Evolutionary conservation across 225 moss, liverwort and hornwort species (phyloP), one percentile per base, ranked within the genome.

Genomic region (Climacium dendroides): DNA sequence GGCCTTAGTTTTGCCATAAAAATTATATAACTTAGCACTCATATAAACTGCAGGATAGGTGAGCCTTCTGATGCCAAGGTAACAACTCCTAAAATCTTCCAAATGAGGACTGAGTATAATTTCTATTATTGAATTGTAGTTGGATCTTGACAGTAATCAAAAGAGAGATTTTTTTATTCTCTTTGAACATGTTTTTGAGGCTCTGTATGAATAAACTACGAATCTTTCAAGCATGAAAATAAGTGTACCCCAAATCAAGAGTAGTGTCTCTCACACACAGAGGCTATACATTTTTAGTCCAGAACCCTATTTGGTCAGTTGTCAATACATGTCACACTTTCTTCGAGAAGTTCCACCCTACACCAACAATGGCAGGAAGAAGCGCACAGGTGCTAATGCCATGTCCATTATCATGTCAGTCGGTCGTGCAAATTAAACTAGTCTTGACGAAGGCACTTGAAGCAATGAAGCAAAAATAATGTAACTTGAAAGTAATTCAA

Each of bases 141-240:
- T 15, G 15, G 2, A 15, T 25, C 77, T 10, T 77, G 25, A 2
- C 15, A n/a, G n/a, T 24, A 15, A 24, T 76, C n/a, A 24, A 24
- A 24, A 54, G 9, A 37, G 10, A 55, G 8, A 10, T 13, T 12
- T 41, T 17, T 8, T 13, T 1, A 19, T 16, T 29, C 13, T 29
- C 41, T 29, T 29, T 2, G 13, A 29, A 19, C 4, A 1, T 4
- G 0, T 13, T 41, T 59, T 18, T 0, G 0, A 8, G 3, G 10
- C 19, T 13, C 11, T 19, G 4, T 8, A 59, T 29, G 41, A 59
- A 41, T 41, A 29, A 79, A 13, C 9, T 39, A 39, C 1, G 8
- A 19, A 39, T 11, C 5, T 28, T 5, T 53, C 28, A 13, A 78
- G 11, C 37, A 29, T 29, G 7, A 37, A 57, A 57, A 25, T 57